Evolutionary conservation across 1,139 yeast species (phyloP).

Genomic region (Kodamaea sp.): DNA sequence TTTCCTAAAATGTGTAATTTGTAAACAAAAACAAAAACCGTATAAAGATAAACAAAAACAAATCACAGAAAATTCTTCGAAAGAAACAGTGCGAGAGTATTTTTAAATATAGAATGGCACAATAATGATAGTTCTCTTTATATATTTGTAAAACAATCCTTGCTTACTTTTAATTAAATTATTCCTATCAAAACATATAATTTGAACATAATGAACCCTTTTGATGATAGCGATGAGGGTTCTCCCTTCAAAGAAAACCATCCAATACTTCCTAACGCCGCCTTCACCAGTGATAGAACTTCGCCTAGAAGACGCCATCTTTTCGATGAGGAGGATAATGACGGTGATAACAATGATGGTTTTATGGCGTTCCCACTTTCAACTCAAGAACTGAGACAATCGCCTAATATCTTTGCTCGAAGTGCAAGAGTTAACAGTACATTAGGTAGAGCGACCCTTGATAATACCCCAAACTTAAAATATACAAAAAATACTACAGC

Average conservation of each 20-base stretch:
- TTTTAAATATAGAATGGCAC: not conserved
- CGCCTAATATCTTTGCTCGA: conserved; percentile 45
- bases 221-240: conserved; percentile 34
- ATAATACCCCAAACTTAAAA: conserved; percentile 26
- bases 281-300: conserved; percentile 37
- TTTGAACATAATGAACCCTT: conserved; percentile 21
- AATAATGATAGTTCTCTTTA: no score
- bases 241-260: conserved; percentile 30
- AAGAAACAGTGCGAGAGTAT: not conserved
- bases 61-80: no score
- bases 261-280: conserved; percentile 38
- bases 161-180: no score
- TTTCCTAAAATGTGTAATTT: no score
- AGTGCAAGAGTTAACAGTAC: conserved; percentile 55
- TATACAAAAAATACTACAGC: conserved; percentile 32
- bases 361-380: conserved; percentile 31
- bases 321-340: conserved; percentile 19
- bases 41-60: no score
- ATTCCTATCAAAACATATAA: no score
- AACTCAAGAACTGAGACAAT: conserved; percentile 30
- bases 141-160: no score
- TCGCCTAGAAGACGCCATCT: conserved; percentile 39
- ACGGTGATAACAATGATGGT: conserved; percentile 23
- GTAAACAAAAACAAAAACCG: no score
- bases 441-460: conserved; percentile 13